phyloP scores from a whole-genome alignment of 208 protist species.

The Naegleria lovaniensis region DNA sequence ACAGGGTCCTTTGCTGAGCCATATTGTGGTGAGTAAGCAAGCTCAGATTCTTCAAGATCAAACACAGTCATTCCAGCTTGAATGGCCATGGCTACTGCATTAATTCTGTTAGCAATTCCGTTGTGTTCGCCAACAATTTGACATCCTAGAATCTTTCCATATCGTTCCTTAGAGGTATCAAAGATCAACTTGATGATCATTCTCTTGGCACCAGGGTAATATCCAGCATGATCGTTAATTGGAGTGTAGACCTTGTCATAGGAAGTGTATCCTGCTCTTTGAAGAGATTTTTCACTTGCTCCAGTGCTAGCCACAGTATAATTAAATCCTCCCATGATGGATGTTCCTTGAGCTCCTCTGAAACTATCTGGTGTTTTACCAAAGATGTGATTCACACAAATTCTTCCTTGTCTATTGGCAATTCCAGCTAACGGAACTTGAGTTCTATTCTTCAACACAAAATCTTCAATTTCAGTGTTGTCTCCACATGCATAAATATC shows the following conservation, averaged over 20 bases:
- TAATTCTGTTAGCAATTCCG: slow-evolving; percentile 46
- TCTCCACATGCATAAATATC: slow-evolving; percentile 51
- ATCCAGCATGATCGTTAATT: slow-evolving; percentile 41
- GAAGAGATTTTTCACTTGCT: slow-evolving; percentile 29
- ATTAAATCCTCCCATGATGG: slow-evolving; percentile 26
- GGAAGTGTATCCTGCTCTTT: slow-evolving; percentile 12
- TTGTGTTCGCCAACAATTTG: slow-evolving; percentile 46
- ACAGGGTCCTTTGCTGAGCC: slow-evolving; percentile 48
- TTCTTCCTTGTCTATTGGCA: slow-evolving; percentile 44
- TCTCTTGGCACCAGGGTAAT: slow-evolving; percentile 40
- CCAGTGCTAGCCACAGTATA: slow-evolving; percentile 38
- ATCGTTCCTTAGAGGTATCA: background rate
- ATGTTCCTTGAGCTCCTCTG: background rate
- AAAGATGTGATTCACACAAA: background rate
- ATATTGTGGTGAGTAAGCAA: slow-evolving; percentile 51
- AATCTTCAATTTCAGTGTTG: slow-evolving; percentile 38
- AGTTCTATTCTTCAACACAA: slow-evolving; percentile 11
- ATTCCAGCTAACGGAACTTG: slow-evolving; percentile 45
- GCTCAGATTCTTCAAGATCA: slow-evolving; percentile 50
- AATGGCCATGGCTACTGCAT: slow-evolving; percentile 49
- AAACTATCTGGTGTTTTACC: background rate
- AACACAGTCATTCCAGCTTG: slow-evolving; percentile 41
- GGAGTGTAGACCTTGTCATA: slow-evolving; percentile 35
- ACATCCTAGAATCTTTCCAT: slow-evolving; percentile 44
- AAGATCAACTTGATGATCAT: slow-evolving; percentile 50